Base-by-base conservation (phyloP, 306 rosid genomes). In the Styphnolobium japonicum region DNA sequence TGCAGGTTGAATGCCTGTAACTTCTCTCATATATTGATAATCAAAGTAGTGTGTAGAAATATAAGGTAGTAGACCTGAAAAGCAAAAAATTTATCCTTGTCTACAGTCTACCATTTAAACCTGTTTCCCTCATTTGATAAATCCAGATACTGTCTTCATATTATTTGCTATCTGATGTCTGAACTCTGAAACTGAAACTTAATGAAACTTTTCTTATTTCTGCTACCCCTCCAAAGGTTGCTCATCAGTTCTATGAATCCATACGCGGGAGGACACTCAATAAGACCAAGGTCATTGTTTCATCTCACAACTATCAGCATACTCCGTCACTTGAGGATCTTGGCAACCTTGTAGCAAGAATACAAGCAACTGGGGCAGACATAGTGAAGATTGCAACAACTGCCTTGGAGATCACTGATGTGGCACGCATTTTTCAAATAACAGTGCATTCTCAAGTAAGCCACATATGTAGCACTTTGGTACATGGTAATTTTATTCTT, bases 311-410 rank as follows among this genome's bases (percentile, higher is more conserved):
- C 83, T 95, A 95, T 85, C 85, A 86, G 73, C 23, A 43, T 42
- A 93, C 99, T 57, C 97, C 98, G 43, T 87, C 97, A n/a, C 81
- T 79, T 68, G 99, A 95, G 89, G 97, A 90, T 78, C 95, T 95
- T 78, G 93, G 96, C 34, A 85, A 86, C 84, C 99, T 95, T 75
- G 99, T 87, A 14, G 99, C 96, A 45, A 82, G 82, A 82, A 95
- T 95, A 83, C 99, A 95, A 84, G 91, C 91, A 66, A 85, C 90
- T 9, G 98, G 99, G 61, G 96, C 99, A 77, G 98, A 95, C 80
- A 90, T 95, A 53, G 99, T 95, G 81, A 95, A 95, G 89, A 83
- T 95, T 68, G 97, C 97, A 18, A 95, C 98, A 18, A 87, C 94
- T 53, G 99, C 99, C 21, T 29, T 89, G 85, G 98, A 93, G 65